These are phyloP conservation scores for Saccharum spontaneum DNA, from an alignment of 176 grass and related monocot genomes.

Conservation along the genomic window DNA sequence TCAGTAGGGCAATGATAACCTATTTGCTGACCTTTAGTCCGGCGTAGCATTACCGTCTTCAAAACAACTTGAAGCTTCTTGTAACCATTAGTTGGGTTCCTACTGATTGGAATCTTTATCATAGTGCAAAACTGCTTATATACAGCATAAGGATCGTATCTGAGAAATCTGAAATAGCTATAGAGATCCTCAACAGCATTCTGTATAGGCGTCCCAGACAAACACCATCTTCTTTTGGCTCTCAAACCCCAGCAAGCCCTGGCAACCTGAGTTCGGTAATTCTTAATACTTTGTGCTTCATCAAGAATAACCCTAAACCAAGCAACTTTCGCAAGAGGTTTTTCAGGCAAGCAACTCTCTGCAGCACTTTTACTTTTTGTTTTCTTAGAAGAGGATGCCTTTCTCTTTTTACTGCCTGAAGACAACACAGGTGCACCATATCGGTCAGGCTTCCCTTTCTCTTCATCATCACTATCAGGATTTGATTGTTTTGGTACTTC, in stretches of 20 bases:
- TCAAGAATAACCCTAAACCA: slow-evolving; percentile 99
- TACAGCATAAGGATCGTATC: slow-evolving; percentile 79
- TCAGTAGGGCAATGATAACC: neutral
- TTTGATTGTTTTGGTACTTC: slow-evolving; percentile 94
- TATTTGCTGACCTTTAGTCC: slow-evolving; percentile 82
- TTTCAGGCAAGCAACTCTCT: slow-evolving; percentile 58
- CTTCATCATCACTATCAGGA: slow-evolving; percentile 83
- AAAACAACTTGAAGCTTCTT: slow-evolving; percentile 93
- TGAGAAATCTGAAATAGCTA: slow-evolving; percentile 97
- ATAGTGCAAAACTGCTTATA: slow-evolving; percentile 77
- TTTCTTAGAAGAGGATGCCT: slow-evolving; percentile 50
- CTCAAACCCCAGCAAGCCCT: slow-evolving; percentile 95
- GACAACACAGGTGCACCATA: slow-evolving; percentile 41
- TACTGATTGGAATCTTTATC: slow-evolving; percentile 89
- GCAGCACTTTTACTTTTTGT: slow-evolving; percentile 39
- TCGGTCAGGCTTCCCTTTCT: slow-evolving; percentile 72
- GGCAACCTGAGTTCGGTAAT: slow-evolving; percentile 92
- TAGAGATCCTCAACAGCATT: slow-evolving; percentile 97
- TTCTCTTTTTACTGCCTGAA: slow-evolving; percentile 73
- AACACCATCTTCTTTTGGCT: slow-evolving; percentile 99
- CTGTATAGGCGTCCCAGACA: slow-evolving; percentile 98
- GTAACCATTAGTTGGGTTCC: slow-evolving; percentile 76
- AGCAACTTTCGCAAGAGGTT: slow-evolving; percentile 85
- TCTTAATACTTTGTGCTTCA: slow-evolving; percentile 99
- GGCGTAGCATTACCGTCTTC: slow-evolving; percentile 97